These are phyloP conservation scores for Schizochytrium sp. DNA, from an alignment of 108 stramenopile species.

Conservation along the genomic window DNA sequence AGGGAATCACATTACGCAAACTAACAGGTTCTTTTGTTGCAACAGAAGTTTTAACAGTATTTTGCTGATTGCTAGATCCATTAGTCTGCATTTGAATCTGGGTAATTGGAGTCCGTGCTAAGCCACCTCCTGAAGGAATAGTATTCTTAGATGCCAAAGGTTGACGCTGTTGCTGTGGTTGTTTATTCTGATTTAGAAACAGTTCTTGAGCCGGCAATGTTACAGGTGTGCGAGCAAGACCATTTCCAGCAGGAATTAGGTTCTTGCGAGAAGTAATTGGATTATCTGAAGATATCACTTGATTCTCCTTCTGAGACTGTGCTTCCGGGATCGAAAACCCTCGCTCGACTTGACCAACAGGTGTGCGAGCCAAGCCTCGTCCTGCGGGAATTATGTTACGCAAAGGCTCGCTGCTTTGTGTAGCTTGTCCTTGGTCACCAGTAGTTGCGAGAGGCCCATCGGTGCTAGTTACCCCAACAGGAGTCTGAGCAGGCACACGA, in stretches of 20 bases:
- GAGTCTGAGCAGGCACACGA: too few relatives aligned
- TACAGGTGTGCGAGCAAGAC: background rate
- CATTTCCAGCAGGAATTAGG: background rate
- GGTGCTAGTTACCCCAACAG: too few relatives aligned
- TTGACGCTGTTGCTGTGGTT: background rate
- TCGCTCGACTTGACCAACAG: background rate
- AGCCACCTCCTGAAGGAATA: background rate
- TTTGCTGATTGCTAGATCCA: background rate
- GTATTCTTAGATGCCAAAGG: background rate
- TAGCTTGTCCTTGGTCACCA: background rate
- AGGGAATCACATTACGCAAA: slow-evolving; percentile 8
- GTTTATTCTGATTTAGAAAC: background rate
- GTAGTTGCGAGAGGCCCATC: too few relatives aligned
- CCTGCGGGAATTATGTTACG: background rate
- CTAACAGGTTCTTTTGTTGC: background rate
- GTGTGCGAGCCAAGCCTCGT: background rate
- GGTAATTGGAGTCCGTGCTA: background rate
- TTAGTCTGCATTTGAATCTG: too few relatives aligned
- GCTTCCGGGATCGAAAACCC: too few relatives aligned
- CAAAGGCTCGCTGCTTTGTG: background rate
- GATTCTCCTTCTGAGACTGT: too few relatives aligned
- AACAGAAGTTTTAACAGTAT: background rate
- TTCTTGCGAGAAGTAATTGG: background rate
- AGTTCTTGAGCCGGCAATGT: background rate
- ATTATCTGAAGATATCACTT: too few relatives aligned